Evolutionary conservation across 2,329 filamentous ascomycete genomes (phyloP), one percentile per base, ranked within the genome.

Genomic region (Colletotrichum orchidophilum): DNA sequence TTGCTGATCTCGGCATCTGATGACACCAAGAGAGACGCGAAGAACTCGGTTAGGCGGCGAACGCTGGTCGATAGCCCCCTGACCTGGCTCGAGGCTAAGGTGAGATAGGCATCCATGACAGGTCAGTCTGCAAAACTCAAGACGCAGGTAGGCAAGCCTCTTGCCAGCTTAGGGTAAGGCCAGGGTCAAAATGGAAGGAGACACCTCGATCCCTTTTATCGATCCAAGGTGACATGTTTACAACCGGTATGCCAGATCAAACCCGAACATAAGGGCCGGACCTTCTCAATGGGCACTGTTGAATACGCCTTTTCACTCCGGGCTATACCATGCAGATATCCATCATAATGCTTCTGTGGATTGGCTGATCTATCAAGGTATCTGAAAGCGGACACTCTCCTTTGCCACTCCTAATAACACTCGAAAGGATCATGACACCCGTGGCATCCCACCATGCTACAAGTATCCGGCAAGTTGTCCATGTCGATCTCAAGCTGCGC

Each of bases 401-500:
- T n/a, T n/a, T 26, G 8, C 26, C 29, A 52, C 9, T 5, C 15
- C 12, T 8, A 3, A 15, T 46, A 33, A 27, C 15, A n/a, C 21
- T 49, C n/a, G 11, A 59, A 54, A 39, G 62, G 62, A 3, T 66
- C 33, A 24, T 70, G 66, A 5, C 27, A 31, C 5, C 54, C 66
- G 3, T 6, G n/a, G 3, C 70, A 72, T 3, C 66, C 66, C 7
- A 57, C 33, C n/a, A 26, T 9, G 15, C n/a, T 29, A 18, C 70
- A 72, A 8, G 50, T 46, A 11, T 70, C 52, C 5, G 49, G 26
- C 55, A 58, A 35, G 9, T 54, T 59, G 18, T 72, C 70, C 11
- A 70, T 70, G n/a, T 65, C 62, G 13, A 72, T 49, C 18, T 46
- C 57, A 27, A 72, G 11, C 24, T 62, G 55, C 26, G 54, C 39